These are phyloP conservation scores for Eimeria praecox DNA, from an alignment of 169 alveolate genomes.

Conservation along the genomic window DNA sequence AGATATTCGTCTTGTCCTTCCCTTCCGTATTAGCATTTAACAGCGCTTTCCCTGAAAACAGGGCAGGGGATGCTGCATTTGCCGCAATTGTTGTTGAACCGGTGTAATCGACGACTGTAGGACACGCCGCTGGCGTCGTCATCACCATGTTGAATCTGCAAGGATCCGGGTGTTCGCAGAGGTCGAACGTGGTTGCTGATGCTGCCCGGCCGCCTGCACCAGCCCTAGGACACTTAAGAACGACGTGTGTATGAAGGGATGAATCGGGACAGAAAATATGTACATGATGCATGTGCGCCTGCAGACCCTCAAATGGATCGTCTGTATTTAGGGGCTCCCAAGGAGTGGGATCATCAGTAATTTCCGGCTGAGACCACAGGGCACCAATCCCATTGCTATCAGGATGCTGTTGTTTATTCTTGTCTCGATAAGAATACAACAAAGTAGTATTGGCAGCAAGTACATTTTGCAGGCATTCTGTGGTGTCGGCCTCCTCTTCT, in stretches of 20 bases:
- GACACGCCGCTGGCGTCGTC: constrained; percentile 52
- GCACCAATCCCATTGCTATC: constrained; percentile 25
- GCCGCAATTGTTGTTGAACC: not conserved
- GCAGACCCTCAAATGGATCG: constrained; percentile 31
- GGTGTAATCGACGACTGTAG: constrained; percentile 1
- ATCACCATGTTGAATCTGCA: constrained; percentile 26
- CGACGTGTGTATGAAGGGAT: constrained; percentile 18
- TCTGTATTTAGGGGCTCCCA: constrained; percentile 41
- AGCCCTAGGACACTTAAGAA: constrained; percentile 27
- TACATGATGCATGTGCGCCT: constrained; percentile 29
- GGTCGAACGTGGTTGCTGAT: constrained; percentile 8
- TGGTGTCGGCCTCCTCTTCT: constrained; percentile 55
- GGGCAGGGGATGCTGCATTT: not conserved
- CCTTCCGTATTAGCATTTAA: not conserved
- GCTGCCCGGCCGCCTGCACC: not conserved
- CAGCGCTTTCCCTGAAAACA: not conserved
- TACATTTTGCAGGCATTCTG: constrained; percentile 58
- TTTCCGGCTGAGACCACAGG: constrained; percentile 1
- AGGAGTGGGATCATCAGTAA: constrained; percentile 44
- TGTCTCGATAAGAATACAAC: not conserved
- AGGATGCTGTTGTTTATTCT: constrained; percentile 12
- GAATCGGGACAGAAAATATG: constrained; percentile 46
- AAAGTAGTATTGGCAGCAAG: constrained; percentile 10
- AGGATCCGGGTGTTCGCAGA: constrained; percentile 56
- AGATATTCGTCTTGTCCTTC: not conserved